phyloP scores from a whole-genome alignment of 2,329 filamentous ascomycete species.

The Pyrenochaeta sp. region DNA sequence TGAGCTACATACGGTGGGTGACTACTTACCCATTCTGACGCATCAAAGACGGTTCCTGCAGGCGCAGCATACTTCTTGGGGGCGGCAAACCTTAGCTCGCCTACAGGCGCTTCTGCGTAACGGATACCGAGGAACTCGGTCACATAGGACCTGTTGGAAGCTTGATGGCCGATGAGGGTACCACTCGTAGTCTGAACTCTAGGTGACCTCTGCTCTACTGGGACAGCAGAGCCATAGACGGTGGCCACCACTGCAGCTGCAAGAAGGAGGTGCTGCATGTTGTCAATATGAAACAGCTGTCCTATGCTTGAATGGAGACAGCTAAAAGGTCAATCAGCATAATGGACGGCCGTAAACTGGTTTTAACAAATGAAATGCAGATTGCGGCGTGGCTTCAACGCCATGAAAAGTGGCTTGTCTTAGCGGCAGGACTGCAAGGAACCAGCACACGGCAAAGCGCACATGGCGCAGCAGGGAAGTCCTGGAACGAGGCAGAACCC shows the following conservation, averaged over 20 bases:
- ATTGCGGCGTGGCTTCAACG: slow-evolving; percentile 2
- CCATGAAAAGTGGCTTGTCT: not conserved
- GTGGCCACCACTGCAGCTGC: slow-evolving; percentile 17
- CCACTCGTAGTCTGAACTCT: slow-evolving; percentile 42
- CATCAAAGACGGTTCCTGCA: slow-evolving; percentile 28
- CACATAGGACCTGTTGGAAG: slow-evolving; percentile 30
- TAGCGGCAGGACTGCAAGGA: not conserved
- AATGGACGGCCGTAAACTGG: not conserved
- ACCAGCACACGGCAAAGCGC: not conserved
- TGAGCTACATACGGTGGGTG: not conserved
- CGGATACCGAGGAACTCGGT: slow-evolving; percentile 48
- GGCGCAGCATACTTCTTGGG: slow-evolving; percentile 36
- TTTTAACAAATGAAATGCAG: slow-evolving; percentile 4
- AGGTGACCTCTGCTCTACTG: slow-evolving; percentile 4
- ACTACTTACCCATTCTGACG: slow-evolving; percentile 31
- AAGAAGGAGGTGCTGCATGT: slow-evolving; percentile 21
- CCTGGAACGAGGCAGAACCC: not conserved
- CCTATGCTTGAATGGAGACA: not conserved
- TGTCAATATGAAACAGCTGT: slow-evolving; percentile 16
- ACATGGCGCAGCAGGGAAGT: not conserved
- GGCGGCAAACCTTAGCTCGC: slow-evolving; percentile 43
- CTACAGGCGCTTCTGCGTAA: slow-evolving; percentile 46
- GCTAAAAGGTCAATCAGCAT: not conserved
- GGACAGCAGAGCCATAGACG: slow-evolving; percentile 14
- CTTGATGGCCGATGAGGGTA: slow-evolving; percentile 40